Evolutionary conservation across 805 yeast species (phyloP).

Genomic region (Myxozyma monticola): DNA sequence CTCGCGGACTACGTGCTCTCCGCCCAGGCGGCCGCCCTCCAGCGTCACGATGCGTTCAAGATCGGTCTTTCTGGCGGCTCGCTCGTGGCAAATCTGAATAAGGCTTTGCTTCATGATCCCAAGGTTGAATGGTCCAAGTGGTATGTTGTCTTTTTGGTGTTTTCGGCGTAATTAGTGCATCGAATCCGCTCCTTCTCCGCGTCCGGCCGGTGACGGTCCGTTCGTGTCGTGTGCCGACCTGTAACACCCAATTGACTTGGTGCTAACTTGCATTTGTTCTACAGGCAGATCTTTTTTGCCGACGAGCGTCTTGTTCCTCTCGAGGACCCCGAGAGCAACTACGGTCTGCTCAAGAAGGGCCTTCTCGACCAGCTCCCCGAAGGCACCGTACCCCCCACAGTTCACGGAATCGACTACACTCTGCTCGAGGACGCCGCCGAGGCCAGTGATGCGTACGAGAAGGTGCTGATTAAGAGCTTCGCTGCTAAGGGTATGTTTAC

Average conservation of each 20-base stretch:
- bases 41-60: conserved; percentile 71
- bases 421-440: conserved; percentile 74
- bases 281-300: conserved; percentile 81
- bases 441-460: conserved; percentile 92
- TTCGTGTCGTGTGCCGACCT: too few relatives aligned
- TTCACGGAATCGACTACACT: conserved; percentile 79
- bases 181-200: neutral
- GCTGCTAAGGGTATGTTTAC: conserved; percentile 62
- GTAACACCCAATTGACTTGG: too few relatives aligned
- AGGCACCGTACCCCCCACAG: conserved; percentile 57
- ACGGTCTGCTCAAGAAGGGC: conserved; percentile 82
- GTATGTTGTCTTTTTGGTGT: conserved; percentile 40
- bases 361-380: conserved; percentile 69
- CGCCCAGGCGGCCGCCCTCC: conserved; percentile 76
- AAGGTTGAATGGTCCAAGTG: conserved; percentile 88
- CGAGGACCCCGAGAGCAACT: conserved; percentile 77
- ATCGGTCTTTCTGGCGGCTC: conserved; percentile 95
- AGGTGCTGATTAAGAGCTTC: conserved; percentile 79
- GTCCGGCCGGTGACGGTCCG: neutral
- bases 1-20: conserved; percentile 92
- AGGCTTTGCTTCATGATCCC: conserved; percentile 75
- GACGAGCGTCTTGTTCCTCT: conserved; percentile 94
- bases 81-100: conserved; percentile 76
- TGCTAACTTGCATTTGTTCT: too few relatives aligned
- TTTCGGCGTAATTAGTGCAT: too few relatives aligned